Percentiles rank a stretch among this genome's conserved stretches.
Conservation (phyloP, 495 filamentous ascomycete species). For the Aspergillus homomorphus region DNA sequence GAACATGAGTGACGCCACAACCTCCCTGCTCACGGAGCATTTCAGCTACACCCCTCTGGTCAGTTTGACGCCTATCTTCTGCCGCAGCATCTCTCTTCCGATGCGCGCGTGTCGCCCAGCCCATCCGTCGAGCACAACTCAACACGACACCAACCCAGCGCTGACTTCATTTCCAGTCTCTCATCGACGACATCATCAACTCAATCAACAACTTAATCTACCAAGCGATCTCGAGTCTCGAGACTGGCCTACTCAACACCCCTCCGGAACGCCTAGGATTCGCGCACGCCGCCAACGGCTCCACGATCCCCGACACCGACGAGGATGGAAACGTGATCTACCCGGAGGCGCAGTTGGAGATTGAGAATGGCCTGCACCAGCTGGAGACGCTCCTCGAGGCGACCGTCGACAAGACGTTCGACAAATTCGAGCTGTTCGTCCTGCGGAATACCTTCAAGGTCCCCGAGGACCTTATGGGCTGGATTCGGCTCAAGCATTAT, state of each 20-base stretch:
- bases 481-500: constrained; percentile 84
- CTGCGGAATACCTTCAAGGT: constrained; percentile 86
- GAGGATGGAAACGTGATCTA: constrained; percentile 52
- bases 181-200: constrained; percentile 98
- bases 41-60: constrained; percentile 92
- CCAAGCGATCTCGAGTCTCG: constrained; percentile 77
- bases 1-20: constrained; percentile 49
- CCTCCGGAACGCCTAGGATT: constrained; percentile 77
- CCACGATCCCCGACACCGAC: constrained; percentile 50
- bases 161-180: constrained; percentile 53
- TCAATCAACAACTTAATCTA: constrained; percentile 86
- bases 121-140: constrained; percentile 9
- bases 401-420: constrained; percentile 75
- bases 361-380: constrained; percentile 87
- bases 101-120: too few species aligned
- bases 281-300: constrained; percentile 38
- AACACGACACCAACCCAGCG: constrained; percentile 14
- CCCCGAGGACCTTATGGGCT: constrained; percentile 65
- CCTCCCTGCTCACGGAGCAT: constrained; percentile 88
- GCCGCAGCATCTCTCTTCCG: too few species aligned
- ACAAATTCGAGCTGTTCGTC: constrained; percentile 77
- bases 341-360: constrained; percentile 67
- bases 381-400: constrained; percentile 89
- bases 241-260: constrained; percentile 69
- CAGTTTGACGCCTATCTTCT: constrained; percentile 38